These are phyloP conservation scores for Malassezia globosa DNA, from an alignment of 1,284 basidiomycete species.

Conservation along the genomic window DNA sequence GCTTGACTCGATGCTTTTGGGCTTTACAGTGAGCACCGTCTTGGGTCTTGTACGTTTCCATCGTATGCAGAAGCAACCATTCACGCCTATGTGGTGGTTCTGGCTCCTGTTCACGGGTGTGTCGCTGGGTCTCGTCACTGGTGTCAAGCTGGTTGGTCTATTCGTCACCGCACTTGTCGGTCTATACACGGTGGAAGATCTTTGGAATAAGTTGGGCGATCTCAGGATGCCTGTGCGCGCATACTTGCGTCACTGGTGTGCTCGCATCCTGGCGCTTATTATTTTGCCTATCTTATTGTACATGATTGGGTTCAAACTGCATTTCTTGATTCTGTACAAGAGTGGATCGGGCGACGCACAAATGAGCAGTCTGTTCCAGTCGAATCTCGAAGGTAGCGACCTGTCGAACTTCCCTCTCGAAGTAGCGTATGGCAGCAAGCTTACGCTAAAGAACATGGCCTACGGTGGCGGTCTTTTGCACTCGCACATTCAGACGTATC, in stretches of 20 bases:
- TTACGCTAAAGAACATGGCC: slow-evolving; percentile 94
- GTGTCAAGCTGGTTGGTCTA: slow-evolving; percentile 91
- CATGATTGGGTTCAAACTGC: slow-evolving; percentile 86
- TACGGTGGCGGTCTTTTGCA: slow-evolving; percentile 93
- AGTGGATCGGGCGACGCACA: slow-evolving; percentile 93
- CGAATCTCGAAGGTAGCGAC: slow-evolving; percentile 87
- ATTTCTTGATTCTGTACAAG: slow-evolving; percentile 85
- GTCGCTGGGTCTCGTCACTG: slow-evolving; percentile 89
- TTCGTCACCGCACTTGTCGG: slow-evolving; percentile 91
- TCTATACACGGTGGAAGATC: slow-evolving; percentile 88
- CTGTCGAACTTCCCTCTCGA: slow-evolving; percentile 60
- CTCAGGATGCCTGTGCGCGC: slow-evolving; percentile 73
- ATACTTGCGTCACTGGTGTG: slow-evolving; percentile 82
- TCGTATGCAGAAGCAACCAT: slow-evolving; percentile 85
- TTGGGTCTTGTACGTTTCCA: slow-evolving; percentile 93
- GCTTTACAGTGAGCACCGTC: slow-evolving; percentile 93
- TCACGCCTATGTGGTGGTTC: slow-evolving; percentile 89
- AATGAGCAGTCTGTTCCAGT: slow-evolving; percentile 97
- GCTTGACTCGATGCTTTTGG: slow-evolving; percentile 91
- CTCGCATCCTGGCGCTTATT: slow-evolving; percentile 74
- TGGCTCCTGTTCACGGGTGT: slow-evolving; percentile 82
- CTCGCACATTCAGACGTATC: slow-evolving; percentile 89
- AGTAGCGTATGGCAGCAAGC: slow-evolving; percentile 73
- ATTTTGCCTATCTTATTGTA: slow-evolving; percentile 80
- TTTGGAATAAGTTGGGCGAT: slow-evolving; percentile 98